phyloP scores from a whole-genome alignment of 2,329 filamentous ascomycete species.

The Rhinocladiella mackenziei region DNA sequence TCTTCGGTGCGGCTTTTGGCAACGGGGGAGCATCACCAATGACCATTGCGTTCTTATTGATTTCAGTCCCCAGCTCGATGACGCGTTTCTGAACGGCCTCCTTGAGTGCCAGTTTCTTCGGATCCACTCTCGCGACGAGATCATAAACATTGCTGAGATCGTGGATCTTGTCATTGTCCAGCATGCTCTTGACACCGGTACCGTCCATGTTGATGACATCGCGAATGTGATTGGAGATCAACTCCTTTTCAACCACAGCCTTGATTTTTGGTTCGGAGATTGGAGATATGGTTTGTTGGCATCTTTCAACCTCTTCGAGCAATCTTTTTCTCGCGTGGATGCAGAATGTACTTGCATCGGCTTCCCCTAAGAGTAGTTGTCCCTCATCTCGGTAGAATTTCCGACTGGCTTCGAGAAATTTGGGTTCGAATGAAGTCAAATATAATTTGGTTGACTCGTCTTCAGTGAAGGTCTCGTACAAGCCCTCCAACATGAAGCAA shows the following conservation, averaged over 20 bases:
- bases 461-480: slow-evolving; percentile 79
- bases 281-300: slow-evolving; percentile 72
- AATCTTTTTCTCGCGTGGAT: slow-evolving; percentile 70
- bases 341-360: slow-evolving; percentile 78
- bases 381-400: slow-evolving; percentile 75
- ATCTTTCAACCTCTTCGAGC: slow-evolving; percentile 75
- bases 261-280: slow-evolving; percentile 70
- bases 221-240: slow-evolving; percentile 72
- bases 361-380: slow-evolving; percentile 66
- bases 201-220: slow-evolving; percentile 81
- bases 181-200: slow-evolving; percentile 82
- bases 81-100: slow-evolving; percentile 69
- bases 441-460: slow-evolving; percentile 78
- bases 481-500: slow-evolving; percentile 80
- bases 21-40: slow-evolving; percentile 54
- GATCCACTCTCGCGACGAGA: slow-evolving; percentile 72
- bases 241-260: slow-evolving; percentile 70
- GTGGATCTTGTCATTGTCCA: slow-evolving; percentile 77
- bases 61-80: slow-evolving; percentile 72
- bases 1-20: slow-evolving; percentile 40
- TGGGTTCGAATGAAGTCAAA: slow-evolving; percentile 72
- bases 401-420: slow-evolving; percentile 67
- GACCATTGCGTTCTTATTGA: slow-evolving; percentile 63
- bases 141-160: slow-evolving; percentile 79
- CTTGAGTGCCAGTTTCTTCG: slow-evolving; percentile 66